A percentile compares a stretch with the other conserved stretches of the same genome.
phyloP scores from a whole-genome alignment of 768 basidiomycete species.

The Pleurotus ostreatus region DNA sequence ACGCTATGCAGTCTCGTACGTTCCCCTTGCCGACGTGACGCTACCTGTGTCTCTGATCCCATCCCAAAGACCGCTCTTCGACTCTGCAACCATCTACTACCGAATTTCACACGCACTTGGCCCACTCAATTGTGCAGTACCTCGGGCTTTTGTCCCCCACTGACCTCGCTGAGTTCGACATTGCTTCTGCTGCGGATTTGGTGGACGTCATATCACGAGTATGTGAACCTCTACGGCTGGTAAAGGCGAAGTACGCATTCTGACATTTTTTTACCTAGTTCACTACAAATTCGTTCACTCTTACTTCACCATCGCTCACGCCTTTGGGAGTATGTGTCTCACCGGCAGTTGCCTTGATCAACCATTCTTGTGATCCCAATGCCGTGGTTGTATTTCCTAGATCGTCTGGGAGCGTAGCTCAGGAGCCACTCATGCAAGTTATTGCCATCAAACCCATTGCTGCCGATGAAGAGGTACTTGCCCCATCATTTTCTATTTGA shows the following conservation, averaged over 20 bases:
- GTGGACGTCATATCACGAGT: conserved; percentile 74
- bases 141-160: conserved; percentile 55
- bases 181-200: conserved; percentile 57
- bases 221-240: conserved; percentile 16
- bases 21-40: conserved; percentile 7
- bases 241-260: conserved; percentile 4
- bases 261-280: conserved; percentile 47
- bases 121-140: conserved; percentile 72
- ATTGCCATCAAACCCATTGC: conserved; percentile 64
- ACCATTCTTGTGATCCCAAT: conserved; percentile 88
- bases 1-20: conserved; percentile 75
- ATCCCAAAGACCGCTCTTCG: conserved; percentile 49
- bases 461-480: conserved; percentile 64
- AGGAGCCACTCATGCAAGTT: conserved; percentile 67
- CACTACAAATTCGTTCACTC: conserved; percentile 85
- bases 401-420: conserved; percentile 24
- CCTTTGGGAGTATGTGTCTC: conserved; percentile 86
- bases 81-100: conserved; percentile 38
- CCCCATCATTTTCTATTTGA: neutral
- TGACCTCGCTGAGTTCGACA: conserved; percentile 54
- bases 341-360: conserved; percentile 74
- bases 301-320: conserved; percentile 72
- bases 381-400: conserved; percentile 90
- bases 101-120: conserved; percentile 64
- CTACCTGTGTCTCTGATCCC: conserved; percentile 3